Percentiles rank a stretch among this genome's conserved stretches.
These are phyloP conservation scores for Parachlorella kessleri DNA, from an alignment of 139 green algal species.

Conservation along the genomic window DNA sequence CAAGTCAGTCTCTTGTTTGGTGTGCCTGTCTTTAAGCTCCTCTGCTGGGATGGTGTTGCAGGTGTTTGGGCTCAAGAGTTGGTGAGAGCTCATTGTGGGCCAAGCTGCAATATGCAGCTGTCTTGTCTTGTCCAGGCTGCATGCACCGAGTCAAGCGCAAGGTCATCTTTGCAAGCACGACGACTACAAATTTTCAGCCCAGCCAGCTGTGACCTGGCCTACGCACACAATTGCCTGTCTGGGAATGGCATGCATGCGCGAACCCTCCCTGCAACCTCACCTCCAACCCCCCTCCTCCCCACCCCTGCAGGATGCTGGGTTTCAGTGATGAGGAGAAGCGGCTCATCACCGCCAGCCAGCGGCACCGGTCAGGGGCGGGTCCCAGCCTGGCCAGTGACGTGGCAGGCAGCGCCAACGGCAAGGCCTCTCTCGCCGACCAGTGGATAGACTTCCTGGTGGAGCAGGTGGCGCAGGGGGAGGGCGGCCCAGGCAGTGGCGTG, in stretches of 20 bases:
- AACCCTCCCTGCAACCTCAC: no score
- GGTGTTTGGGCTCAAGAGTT: no score
- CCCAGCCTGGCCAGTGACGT: slow-evolving; percentile 16
- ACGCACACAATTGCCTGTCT: no score
- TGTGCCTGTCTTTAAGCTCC: neutral
- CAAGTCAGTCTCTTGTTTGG: neutral
- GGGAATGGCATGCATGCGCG: no score
- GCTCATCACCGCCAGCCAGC: slow-evolving; percentile 19
- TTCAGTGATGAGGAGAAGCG: slow-evolving; percentile 31
- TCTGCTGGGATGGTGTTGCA: no score
- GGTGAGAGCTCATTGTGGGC: no score
- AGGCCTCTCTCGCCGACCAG: slow-evolving; percentile 15
- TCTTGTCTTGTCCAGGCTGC: neutral
- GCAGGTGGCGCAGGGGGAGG: slow-evolving; percentile 17
- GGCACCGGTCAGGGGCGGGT: neutral
- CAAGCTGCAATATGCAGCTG: neutral
- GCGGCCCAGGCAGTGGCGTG: no score
- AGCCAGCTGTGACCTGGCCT: neutral
- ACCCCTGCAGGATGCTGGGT: slow-evolving; percentile 39
- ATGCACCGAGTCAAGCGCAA: neutral
- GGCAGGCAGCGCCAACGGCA: neutral
- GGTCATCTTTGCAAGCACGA: neutral
- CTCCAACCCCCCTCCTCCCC: no score
- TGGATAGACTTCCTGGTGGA: slow-evolving; percentile 42
- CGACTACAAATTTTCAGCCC: neutral